Conservation (phyloP, 768 basidiomycete species). For the Leccinum broughii region DNA sequence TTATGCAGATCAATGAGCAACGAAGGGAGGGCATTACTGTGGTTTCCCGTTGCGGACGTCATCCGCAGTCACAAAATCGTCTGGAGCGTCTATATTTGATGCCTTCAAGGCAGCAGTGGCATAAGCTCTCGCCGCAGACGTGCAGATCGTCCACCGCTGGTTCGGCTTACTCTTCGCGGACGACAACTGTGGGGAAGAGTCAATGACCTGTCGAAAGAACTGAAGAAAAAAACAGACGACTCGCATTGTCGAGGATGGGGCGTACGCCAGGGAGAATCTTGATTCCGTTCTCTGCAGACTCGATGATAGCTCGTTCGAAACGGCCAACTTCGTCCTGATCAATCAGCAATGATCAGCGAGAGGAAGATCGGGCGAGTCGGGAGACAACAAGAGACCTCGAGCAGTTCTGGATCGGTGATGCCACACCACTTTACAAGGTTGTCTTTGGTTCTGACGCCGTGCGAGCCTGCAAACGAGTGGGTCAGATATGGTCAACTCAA, state of each 20-base stretch:
- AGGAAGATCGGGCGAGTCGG: background rate
- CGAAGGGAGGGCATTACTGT: conserved; percentile 38
- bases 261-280: conserved; percentile 72
- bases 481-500: background rate
- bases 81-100: conserved; percentile 67
- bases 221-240: background rate
- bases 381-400: conserved; percentile 51
- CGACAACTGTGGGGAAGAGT: conserved; percentile 29
- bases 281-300: conserved; percentile 61
- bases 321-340: conserved; percentile 65
- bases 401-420: conserved; percentile 62
- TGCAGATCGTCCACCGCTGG: conserved; percentile 85
- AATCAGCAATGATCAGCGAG: conserved; percentile 7
- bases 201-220: background rate
- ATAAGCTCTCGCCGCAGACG: conserved; percentile 78
- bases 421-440: conserved; percentile 74
- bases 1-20: conserved; percentile 1
- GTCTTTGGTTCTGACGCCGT: conserved; percentile 84
- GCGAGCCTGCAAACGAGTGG: conserved; percentile 49
- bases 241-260: conserved; percentile 57
- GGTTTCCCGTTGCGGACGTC: conserved; percentile 86
- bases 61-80: conserved; percentile 79
- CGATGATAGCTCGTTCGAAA: conserved; percentile 78
- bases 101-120: conserved; percentile 68
- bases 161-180: conserved; percentile 41